A percentile compares a stretch with the other conserved stretches of the same genome.
Conservation (phyloP, 805 yeast species). For the Candida maris region DNA sequence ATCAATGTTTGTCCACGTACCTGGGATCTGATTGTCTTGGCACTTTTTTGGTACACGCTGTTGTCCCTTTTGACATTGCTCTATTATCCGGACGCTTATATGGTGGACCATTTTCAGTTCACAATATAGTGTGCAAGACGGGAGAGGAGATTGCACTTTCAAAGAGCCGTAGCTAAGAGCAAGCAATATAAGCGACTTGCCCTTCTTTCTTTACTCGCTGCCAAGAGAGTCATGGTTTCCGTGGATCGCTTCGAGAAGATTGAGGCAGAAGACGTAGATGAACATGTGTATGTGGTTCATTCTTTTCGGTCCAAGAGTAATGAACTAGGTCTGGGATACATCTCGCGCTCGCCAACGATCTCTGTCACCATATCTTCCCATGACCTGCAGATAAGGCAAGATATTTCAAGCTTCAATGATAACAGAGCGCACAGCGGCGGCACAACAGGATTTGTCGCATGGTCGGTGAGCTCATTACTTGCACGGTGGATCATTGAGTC, state of each 20-base stretch:
- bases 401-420: constrained; percentile 29
- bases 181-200: no score
- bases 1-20: no score
- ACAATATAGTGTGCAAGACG: no score
- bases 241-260: constrained; percentile 4
- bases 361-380: not conserved
- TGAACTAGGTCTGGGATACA: constrained; percentile 7
- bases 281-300: constrained; percentile 28
- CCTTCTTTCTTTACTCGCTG: no score
- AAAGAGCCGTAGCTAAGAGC: no score
- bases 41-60: no score
- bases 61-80: no score
- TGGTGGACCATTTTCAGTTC: no score
- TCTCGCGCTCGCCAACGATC: constrained; percentile 12
- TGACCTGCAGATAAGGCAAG: constrained; percentile 31
- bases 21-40: no score
- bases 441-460: constrained; percentile 63
- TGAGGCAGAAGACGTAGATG: constrained; percentile 17
- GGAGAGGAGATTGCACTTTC: no score
- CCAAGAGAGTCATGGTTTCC: not conserved
- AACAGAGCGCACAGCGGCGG: constrained; percentile 33
- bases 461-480: constrained; percentile 50
- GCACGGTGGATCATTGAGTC: constrained; percentile 48
- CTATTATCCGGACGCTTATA: no score
- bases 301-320: constrained; percentile 15